Base-by-base conservation (phyloP, 352 stramenopile genomes). In the Pythium aphanidermatum region DNA sequence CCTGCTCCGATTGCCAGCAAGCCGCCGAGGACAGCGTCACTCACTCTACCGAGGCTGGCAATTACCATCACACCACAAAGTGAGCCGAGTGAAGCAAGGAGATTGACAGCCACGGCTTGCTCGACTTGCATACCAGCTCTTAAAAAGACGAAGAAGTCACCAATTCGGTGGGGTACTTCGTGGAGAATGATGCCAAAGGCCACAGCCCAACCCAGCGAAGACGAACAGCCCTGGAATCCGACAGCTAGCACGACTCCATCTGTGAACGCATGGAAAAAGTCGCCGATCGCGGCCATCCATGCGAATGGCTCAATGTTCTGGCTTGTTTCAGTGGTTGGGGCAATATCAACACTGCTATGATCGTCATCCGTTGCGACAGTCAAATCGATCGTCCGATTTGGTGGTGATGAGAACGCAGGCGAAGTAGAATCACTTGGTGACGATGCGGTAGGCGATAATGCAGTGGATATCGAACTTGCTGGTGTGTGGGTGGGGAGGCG, bases 61-160 rank as follows among this genome's bases (percentile, higher is more conserved):
- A 67, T 26, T 20, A 60, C 48, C 32, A 67, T 5, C 12, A 63
- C 58, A 7, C 46, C 58, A 6, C 55, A 10, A 5, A 67, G 32
- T 14, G 58, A 67, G 16, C 41, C 58, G 2, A 63, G 36, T 21
- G 58, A 67, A 16, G 58, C 58, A 3, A 62, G 1, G 13, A 67
- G 54, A 24, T 63, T 67, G 17, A 67, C 25, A 4, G 20, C 42
- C 4, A 67, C 23, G 13, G 58, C 58, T 46, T 67, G 58, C 6
- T 40, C 19, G 19, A 60, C 31, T 5, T 46, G 9, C 58, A 67
- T 67, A 16, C 58, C 58, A 25, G 58, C 58, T 21, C 55, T 55
- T 26, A 67, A 35, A 33, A 67, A 67, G 30, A 67, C 52, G 33
- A 67, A 67, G 24, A 56, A 58, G 37, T 67, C 55, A 26, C 58